These are phyloP conservation scores for Leccinum proliferum DNA, from an alignment of 1,284 basidiomycete species.

Conservation along the genomic window DNA sequence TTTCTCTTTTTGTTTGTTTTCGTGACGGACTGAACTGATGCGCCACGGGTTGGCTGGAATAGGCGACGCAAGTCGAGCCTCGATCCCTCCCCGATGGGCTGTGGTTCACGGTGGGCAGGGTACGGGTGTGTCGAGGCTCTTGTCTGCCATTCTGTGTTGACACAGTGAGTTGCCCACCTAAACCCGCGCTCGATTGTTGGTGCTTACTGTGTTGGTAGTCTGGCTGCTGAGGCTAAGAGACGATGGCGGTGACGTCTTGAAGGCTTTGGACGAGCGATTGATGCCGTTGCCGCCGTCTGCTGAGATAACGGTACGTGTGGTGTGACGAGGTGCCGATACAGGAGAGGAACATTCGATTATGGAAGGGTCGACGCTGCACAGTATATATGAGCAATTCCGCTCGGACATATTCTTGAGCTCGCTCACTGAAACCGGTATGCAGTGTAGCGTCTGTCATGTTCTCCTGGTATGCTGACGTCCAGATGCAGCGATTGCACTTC, in stretches of 20 bases:
- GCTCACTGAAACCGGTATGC: too few relatives aligned
- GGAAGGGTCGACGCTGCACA: conserved; percentile 69
- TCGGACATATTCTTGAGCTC: too few relatives aligned
- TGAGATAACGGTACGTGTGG: conserved; percentile 47
- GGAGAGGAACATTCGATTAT: conserved; percentile 69
- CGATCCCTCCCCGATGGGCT: conserved; percentile 20
- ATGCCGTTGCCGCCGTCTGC: conserved; percentile 51
- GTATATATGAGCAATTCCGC: too few relatives aligned
- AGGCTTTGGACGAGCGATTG: conserved; percentile 53
- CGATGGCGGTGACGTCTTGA: conserved; percentile 53
- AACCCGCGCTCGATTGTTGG: not conserved
- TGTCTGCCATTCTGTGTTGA: conserved; percentile 65
- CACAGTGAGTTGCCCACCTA: conserved; percentile 49
- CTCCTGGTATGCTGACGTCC: too few relatives aligned
- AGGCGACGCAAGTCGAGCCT: too few relatives aligned
- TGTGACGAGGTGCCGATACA: not conserved
- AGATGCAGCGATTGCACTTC: too few relatives aligned
- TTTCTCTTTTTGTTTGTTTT: too few relatives aligned
- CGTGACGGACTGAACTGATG: too few relatives aligned
- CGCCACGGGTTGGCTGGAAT: too few relatives aligned
- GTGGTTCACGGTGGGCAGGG: conserved; percentile 38
- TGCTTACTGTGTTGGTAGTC: conserved; percentile 39
- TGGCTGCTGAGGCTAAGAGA: conserved; percentile 72
- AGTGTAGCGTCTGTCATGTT: too few relatives aligned
- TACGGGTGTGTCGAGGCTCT: conserved; percentile 59